Percentiles rank a stretch among this genome's conserved stretches.
Conservation (phyloP, 192 early-diverging fungal genomes). For the Phlyctochytrium arcticum region DNA sequence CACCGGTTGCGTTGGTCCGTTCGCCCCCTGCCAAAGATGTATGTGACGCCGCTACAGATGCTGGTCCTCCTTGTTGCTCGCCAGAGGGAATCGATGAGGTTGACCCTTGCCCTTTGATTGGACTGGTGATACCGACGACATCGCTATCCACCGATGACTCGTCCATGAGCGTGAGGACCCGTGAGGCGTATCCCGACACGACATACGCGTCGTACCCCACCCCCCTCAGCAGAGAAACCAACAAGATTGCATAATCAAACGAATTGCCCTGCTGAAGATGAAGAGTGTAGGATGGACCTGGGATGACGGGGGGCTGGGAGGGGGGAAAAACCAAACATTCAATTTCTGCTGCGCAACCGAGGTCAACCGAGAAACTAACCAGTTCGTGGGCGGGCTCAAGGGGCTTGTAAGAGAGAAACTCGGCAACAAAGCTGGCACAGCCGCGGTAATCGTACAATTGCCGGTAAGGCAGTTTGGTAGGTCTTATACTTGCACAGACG, state of each 20-base stretch:
- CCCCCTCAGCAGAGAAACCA: conserved; percentile 49
- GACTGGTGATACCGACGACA: conserved; percentile 27
- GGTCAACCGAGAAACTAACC: conserved; percentile 23
- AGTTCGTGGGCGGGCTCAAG: conserved; percentile 55
- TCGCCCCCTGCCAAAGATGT: not conserved
- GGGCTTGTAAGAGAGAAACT: conserved; percentile 49
- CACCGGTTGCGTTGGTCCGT: not conserved
- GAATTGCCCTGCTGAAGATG: conserved; percentile 48
- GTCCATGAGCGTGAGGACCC: conserved; percentile 50
- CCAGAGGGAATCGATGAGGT: too few relatives aligned
- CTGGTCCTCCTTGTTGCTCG: too few relatives aligned
- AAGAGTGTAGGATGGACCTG: conserved; percentile 49
- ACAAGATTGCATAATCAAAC: conserved; percentile 51
- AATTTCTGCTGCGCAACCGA: not conserved
- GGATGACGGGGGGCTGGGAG: conserved; percentile 40
- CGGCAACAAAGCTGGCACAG: conserved; percentile 52
- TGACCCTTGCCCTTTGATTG: not conserved
- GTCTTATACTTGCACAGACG: conserved; percentile 51
- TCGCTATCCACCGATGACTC: conserved; percentile 41
- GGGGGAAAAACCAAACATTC: not conserved
- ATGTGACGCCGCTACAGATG: too few relatives aligned
- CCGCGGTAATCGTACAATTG: conserved; percentile 52
- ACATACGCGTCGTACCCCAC: conserved; percentile 61
- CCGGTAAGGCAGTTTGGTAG: conserved; percentile 51
- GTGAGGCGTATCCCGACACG: conserved; percentile 52